Conservation (phyloP, 1,139 yeast genomes). For the Entelexis sorbosivorans region DNA sequence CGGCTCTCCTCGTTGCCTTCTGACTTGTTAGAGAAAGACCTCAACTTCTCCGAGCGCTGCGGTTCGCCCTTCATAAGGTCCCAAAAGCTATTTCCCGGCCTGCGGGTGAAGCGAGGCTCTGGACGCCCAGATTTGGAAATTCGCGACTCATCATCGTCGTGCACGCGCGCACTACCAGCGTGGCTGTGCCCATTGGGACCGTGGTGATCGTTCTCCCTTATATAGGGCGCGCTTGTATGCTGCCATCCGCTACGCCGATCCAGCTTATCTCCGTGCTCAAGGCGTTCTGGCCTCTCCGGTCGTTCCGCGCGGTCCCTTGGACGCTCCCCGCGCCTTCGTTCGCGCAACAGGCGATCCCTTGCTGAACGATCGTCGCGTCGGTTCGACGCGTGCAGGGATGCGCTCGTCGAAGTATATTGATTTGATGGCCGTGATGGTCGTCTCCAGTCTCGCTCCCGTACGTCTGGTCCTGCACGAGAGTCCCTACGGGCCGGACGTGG, state of each 20-base stretch:
- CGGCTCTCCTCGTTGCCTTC: no score
- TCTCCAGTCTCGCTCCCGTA: slow-evolving; percentile 8
- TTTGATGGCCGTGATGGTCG: slow-evolving; percentile 8
- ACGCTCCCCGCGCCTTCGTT: background rate
- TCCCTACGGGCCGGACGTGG: slow-evolving; percentile 8
- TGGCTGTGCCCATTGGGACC: background rate
- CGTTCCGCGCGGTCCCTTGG: background rate
- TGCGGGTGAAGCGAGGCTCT: slow-evolving; percentile 10
- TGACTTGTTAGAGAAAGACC: background rate
- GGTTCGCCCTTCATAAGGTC: slow-evolving; percentile 9
- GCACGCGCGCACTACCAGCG: background rate
- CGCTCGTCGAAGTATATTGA: background rate
- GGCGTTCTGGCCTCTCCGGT: background rate
- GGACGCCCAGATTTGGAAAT: background rate
- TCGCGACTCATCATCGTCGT: background rate
- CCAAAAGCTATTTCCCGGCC: slow-evolving; percentile 16
- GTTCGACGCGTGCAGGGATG: background rate
- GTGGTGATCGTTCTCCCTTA: background rate
- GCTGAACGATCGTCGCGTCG: slow-evolving; percentile 15
- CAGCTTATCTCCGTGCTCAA: background rate
- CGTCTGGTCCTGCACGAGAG: slow-evolving; percentile 8
- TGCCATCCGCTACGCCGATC: slow-evolving; percentile 5
- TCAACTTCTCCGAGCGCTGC: background rate
- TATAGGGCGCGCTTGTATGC: slow-evolving; percentile 2
- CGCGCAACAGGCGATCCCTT: background rate